These are phyloP conservation scores for Phytophthora agathidicida DNA, from an alignment of 352 stramenopile species.

Conservation along the genomic window DNA sequence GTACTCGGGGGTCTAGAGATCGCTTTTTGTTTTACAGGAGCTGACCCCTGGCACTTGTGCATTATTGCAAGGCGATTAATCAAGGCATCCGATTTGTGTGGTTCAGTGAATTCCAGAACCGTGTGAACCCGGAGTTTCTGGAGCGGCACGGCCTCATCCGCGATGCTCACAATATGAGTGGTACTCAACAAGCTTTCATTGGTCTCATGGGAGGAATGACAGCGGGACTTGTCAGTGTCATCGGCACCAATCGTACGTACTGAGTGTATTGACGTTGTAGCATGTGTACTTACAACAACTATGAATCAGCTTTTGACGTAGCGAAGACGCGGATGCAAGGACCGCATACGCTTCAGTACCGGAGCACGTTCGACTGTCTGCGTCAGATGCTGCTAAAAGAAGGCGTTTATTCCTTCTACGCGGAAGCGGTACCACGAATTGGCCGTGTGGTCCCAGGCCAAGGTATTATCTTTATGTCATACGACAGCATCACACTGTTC, in stretches of 20 bases:
- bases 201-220: constrained; percentile 95
- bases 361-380: constrained; percentile 91
- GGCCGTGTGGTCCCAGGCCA: constrained; percentile 96
- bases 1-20: too few species aligned
- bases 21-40: too few species aligned
- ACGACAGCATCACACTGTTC: constrained; percentile 76
- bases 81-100: constrained; percentile 97
- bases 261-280: constrained; percentile 12
- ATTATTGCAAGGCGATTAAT: constrained; percentile 84
- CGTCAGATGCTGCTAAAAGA: constrained; percentile 90
- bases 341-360: constrained; percentile 70
- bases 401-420: constrained; percentile 92
- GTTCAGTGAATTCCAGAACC: constrained; percentile 96
- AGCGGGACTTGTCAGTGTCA: constrained; percentile 95
- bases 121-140: constrained; percentile 60
- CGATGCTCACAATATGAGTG: constrained; percentile 79
- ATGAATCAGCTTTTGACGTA: constrained; percentile 85
- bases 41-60: too few species aligned
- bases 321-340: constrained; percentile 89
- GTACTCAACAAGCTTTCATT: constrained; percentile 75
- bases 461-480: constrained; percentile 97
- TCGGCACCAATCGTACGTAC: constrained; percentile 96
- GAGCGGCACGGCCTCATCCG: constrained; percentile 54
- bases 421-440: constrained; percentile 92
- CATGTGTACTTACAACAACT: constrained; percentile 10